phyloP scores from a whole-genome alignment of 163 green algal species.

The Prototheca stagnorum region DNA sequence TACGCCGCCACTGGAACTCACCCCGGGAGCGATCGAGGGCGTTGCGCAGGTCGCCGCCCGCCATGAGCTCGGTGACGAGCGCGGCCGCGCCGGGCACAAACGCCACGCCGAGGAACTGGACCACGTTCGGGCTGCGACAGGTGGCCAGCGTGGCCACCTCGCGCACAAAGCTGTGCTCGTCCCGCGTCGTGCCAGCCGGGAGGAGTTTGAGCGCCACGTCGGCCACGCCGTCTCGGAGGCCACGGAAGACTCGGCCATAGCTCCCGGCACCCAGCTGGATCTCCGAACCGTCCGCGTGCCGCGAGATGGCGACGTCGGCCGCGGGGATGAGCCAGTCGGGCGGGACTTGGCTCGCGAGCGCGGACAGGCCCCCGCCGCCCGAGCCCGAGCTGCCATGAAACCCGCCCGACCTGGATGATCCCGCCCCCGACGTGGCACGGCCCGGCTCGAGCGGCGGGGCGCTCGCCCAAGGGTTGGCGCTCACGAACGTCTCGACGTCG shows the following conservation, averaged over 20 bases:
- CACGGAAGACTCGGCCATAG: conserved; percentile 54
- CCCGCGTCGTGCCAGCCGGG: conserved; percentile 19
- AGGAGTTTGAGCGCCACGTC: conserved; percentile 60
- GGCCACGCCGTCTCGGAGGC: conserved; percentile 45
- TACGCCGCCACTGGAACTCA: conserved; percentile 38
- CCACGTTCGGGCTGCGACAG: conserved; percentile 33
- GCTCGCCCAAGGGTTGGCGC: too few relatives aligned
- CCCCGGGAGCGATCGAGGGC: conserved; percentile 42
- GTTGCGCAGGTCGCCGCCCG: conserved; percentile 44
- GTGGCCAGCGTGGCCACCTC: conserved; percentile 25
- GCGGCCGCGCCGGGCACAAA: conserved; percentile 38
- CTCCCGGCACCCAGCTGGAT: conserved; percentile 46
- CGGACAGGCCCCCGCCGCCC: too few relatives aligned
- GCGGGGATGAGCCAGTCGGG: conserved; percentile 1
- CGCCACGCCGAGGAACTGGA: conserved; percentile 52
- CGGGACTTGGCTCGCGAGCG: too few relatives aligned
- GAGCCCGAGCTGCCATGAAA: too few relatives aligned
- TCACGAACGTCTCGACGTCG: too few relatives aligned
- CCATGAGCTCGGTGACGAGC: conserved; percentile 46
- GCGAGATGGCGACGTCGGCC: conserved; percentile 10
- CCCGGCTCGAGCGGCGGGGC: too few relatives aligned
- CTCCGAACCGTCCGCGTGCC: conserved; percentile 22
- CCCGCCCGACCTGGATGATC: too few relatives aligned
- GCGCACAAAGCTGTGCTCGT: conserved; percentile 26
- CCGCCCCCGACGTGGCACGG: too few relatives aligned